Percentiles rank a stretch among this genome's conserved stretches.
These are phyloP conservation scores for Tirmania nivea DNA, from an alignment of 495 filamentous ascomycete genomes.

Conservation along the genomic window DNA sequence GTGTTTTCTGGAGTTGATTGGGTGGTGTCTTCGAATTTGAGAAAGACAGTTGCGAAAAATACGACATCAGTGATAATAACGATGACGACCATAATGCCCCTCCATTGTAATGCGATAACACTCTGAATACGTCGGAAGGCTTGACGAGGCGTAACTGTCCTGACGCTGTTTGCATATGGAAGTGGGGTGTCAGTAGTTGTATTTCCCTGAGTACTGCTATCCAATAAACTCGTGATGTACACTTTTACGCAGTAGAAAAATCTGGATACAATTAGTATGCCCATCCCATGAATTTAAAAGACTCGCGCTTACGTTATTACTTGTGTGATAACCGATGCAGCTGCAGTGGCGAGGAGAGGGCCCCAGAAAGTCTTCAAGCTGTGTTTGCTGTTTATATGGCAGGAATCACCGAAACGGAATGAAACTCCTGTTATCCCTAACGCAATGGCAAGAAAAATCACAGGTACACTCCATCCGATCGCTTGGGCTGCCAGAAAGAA, in stretches of 20 bases:
- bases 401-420: constrained; percentile 74
- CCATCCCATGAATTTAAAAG: not conserved
- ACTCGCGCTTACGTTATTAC: constrained; percentile 24
- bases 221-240: constrained; percentile 63
- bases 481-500: constrained; percentile 77
- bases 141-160: constrained; percentile 65
- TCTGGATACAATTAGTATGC: constrained; percentile 26
- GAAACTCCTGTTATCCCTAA: constrained; percentile 78
- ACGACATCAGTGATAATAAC: constrained; percentile 77
- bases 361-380: constrained; percentile 76
- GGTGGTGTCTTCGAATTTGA: constrained; percentile 55
- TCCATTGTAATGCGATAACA: constrained; percentile 85
- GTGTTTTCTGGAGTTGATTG: constrained; percentile 32
- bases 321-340: constrained; percentile 60
- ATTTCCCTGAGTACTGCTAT: constrained; percentile 33
- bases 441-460: constrained; percentile 46
- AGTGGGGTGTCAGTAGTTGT: constrained; percentile 49
- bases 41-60: constrained; percentile 76
- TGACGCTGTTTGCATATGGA: constrained; percentile 56
- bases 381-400: constrained; percentile 73
- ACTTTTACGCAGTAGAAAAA: constrained; percentile 90
- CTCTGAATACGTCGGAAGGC: constrained; percentile 68
- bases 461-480: constrained; percentile 64
- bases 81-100: constrained; percentile 65
- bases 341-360: constrained; percentile 60